Conservation (phyloP, 768 basidiomycete species). For the Serendipita sp. region DNA sequence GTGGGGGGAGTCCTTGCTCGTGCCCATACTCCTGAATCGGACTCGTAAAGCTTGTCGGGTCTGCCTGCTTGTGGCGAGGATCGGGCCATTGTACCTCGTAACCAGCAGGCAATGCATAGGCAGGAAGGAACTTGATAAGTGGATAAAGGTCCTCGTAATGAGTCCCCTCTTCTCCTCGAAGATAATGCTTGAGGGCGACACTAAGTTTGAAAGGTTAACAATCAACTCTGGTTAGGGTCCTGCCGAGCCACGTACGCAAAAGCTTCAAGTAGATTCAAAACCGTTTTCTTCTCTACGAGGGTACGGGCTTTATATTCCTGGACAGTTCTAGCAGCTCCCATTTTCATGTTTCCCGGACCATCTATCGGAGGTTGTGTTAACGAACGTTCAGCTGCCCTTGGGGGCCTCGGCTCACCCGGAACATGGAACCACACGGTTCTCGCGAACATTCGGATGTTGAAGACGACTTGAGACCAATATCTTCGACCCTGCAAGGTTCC, state of each 20-base stretch:
- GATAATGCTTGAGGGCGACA: constrained; percentile 7
- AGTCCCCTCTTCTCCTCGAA: constrained; percentile 2
- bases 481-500: background rate
- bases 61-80: background rate
- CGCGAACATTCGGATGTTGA: background rate
- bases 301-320: background rate
- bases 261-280: constrained; percentile 6
- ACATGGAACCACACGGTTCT: constrained; percentile 5
- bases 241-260: background rate
- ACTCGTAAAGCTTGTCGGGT: background rate
- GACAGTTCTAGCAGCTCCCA: background rate
- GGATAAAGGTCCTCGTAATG: constrained; percentile 8
- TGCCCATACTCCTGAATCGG: background rate
- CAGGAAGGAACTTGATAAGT: constrained; percentile 5
- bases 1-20: background rate
- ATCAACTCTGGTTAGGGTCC: background rate
- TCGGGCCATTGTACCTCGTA: background rate
- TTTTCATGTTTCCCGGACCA: background rate
- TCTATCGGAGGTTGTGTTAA: background rate
- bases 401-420: background rate
- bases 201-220: background rate
- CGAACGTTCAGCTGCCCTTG: background rate
- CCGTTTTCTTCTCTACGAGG: constrained; percentile 7
- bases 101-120: background rate
- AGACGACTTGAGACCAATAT: constrained; percentile 3